phyloP scores from a whole-genome alignment of 2,329 filamentous ascomycete species.

The Allantophomopsis cytisporea region DNA sequence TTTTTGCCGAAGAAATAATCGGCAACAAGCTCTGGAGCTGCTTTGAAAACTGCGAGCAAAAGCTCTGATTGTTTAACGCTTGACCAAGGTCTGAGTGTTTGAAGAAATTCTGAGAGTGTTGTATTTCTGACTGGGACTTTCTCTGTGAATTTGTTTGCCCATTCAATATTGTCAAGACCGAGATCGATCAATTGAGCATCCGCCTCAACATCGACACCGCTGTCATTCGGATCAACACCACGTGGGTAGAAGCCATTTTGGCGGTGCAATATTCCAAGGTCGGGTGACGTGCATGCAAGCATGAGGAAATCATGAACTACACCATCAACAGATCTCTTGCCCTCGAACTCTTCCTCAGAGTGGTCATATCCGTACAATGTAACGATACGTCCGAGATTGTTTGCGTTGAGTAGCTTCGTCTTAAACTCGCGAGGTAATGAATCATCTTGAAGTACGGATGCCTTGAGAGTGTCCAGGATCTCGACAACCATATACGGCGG shows the following conservation, averaged over 20 bases:
- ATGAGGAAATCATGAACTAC: slow-evolving; percentile 65
- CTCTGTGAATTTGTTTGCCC: slow-evolving; percentile 52
- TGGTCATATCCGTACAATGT: slow-evolving; percentile 51
- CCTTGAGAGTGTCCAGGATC: slow-evolving; percentile 57
- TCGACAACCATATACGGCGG: slow-evolving; percentile 63
- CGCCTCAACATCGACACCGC: slow-evolving; percentile 27
- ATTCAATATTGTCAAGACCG: slow-evolving; percentile 55
- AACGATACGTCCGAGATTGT: slow-evolving; percentile 58
- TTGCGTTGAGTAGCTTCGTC: slow-evolving; percentile 60
- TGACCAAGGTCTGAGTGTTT: slow-evolving; percentile 71
- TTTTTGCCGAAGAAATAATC: slow-evolving; percentile 76
- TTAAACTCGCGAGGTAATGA: slow-evolving; percentile 63
- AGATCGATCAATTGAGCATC: slow-evolving; percentile 38
- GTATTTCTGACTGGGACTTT: slow-evolving; percentile 67
- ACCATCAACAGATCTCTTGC: slow-evolving; percentile 44
- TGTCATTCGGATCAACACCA: slow-evolving; percentile 44
- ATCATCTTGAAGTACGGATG: slow-evolving; percentile 60
- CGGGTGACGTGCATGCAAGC: slow-evolving; percentile 58
- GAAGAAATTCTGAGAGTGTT: slow-evolving; percentile 64
- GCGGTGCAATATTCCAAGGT: slow-evolving; percentile 61
- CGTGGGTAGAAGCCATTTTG: slow-evolving; percentile 79
- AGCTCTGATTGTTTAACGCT: slow-evolving; percentile 72
- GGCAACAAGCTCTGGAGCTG: slow-evolving; percentile 74
- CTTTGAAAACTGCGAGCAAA: slow-evolving; percentile 63
- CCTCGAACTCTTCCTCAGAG: slow-evolving; percentile 26